phyloP scores from a whole-genome alignment of 2,329 filamentous ascomycete genomes.

The Cladorrhinum sp. region DNA sequence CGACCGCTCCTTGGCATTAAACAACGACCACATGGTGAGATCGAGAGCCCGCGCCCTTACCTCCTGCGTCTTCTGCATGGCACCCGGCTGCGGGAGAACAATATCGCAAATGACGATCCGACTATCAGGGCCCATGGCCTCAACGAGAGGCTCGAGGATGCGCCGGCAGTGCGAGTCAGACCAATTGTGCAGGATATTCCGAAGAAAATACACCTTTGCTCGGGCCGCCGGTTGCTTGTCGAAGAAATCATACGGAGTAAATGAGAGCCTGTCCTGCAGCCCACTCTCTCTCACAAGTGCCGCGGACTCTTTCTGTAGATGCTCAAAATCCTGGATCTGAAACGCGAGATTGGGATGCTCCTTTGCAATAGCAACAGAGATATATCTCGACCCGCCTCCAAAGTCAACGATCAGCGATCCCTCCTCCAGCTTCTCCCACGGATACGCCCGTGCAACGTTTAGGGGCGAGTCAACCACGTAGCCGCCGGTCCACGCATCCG shows the following conservation, averaged over 20 bases:
- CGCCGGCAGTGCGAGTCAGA: conserved; percentile 19
- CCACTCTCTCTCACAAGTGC: not conserved
- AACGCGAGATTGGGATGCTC: conserved; percentile 13
- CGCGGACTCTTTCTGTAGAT: conserved; percentile 4
- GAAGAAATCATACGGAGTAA: conserved; percentile 24
- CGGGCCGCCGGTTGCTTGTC: conserved; percentile 13
- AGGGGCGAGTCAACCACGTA: conserved; percentile 13
- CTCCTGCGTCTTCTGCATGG: conserved; percentile 10
- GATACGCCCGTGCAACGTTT: conserved; percentile 13
- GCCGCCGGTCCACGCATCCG: conserved; percentile 11
- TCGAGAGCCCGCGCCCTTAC: conserved; percentile 11
- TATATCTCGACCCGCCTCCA: conserved; percentile 15
- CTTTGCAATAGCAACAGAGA: conserved; percentile 15
- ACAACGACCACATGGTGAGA: conserved; percentile 15
- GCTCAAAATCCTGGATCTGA: conserved; percentile 14
- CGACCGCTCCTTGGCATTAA: conserved; percentile 17
- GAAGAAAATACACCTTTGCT: conserved; percentile 21
- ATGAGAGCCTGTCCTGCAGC: conserved; percentile 12
- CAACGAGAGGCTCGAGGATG: conserved; percentile 19
- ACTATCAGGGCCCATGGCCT: conserved; percentile 19
- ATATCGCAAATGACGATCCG: conserved; percentile 21
- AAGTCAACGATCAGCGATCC: conserved; percentile 16
- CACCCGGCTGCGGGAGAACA: conserved; percentile 8
- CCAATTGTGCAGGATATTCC: conserved; percentile 27
- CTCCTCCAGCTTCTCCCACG: conserved; percentile 14